Evolutionary conservation across 805 yeast species (phyloP).

Genomic region (Barnettozyma sucrosica): DNA sequence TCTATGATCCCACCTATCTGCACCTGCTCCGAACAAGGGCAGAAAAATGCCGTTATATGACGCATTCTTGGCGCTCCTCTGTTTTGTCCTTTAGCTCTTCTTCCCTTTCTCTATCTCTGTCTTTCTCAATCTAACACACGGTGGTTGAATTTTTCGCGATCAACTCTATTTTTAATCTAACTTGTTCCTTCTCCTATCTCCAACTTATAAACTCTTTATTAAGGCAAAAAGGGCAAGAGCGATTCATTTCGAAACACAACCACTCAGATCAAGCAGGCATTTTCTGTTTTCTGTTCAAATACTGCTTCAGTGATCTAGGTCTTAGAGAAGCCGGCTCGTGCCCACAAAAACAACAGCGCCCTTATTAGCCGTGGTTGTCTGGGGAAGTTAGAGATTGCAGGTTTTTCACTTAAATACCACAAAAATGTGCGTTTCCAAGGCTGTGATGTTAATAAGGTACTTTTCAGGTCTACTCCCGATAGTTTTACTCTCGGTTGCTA

Average conservation of each 20-base stretch:
- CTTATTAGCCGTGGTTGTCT: background rate
- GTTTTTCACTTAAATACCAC: background rate
- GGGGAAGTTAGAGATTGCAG: background rate
- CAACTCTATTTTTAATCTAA: background rate
- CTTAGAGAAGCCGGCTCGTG: background rate
- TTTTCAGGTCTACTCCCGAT: background rate
- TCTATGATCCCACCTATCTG: slow-evolving; percentile 6
- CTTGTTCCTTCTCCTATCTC: background rate
- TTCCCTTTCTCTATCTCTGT: background rate
- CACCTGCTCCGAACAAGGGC: slow-evolving; percentile 25
- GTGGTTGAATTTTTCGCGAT: background rate
- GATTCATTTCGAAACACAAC: background rate
- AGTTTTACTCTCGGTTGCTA: background rate
- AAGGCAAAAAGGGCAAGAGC: background rate
- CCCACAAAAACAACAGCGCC: background rate
- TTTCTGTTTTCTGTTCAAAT: background rate
- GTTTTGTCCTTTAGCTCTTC: too few species aligned
- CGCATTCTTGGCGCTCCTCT: background rate
- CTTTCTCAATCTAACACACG: background rate
- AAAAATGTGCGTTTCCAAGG: background rate
- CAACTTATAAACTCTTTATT: background rate
- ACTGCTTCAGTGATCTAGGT: background rate
- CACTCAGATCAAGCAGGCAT: background rate
- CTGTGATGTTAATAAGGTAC: background rate
- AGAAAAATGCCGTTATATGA: slow-evolving; percentile 13